Conservation (phyloP, 371 early-diverging fungal species). For the Blyttiomyces sp. region DNA sequence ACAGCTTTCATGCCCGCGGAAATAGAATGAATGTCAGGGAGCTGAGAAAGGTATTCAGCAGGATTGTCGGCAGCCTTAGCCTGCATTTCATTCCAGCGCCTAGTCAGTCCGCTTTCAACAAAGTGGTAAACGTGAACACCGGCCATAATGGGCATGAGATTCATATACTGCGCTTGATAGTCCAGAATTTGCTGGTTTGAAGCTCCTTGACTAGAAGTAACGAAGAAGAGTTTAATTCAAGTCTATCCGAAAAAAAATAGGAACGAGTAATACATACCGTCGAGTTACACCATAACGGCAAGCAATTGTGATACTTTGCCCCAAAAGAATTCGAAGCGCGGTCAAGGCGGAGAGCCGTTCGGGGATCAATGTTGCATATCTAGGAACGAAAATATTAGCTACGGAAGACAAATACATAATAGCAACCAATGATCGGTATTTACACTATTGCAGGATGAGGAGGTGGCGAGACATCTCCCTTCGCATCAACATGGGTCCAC, state of each 20-base stretch:
- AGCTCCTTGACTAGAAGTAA: constrained; percentile 53
- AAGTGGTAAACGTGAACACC: constrained; percentile 54
- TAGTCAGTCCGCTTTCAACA: constrained; percentile 44
- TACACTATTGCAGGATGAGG: constrained; percentile 23
- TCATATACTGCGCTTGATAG: constrained; percentile 61
- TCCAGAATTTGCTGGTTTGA: constrained; percentile 69
- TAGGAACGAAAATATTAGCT: constrained; percentile 67
- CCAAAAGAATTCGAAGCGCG: constrained; percentile 40
- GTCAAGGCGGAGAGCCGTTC: constrained; percentile 53
- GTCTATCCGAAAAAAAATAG: too few relatives aligned
- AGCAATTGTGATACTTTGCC: constrained; percentile 62
- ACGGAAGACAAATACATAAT: constrained; percentile 66
- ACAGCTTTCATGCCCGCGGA: constrained; percentile 81
- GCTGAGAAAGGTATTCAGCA: constrained; percentile 36
- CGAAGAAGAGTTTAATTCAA: neutral
- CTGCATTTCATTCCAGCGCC: constrained; percentile 52
- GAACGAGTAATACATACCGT: too few relatives aligned
- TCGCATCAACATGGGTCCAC: constrained; percentile 66
- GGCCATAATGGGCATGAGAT: constrained; percentile 56
- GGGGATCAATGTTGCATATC: constrained; percentile 60
- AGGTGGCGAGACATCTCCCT: constrained; percentile 42
- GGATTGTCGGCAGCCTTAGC: constrained; percentile 61
- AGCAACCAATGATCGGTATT: constrained; percentile 56
- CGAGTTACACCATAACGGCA: constrained; percentile 65
- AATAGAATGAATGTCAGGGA: constrained; percentile 83